Evolutionary conservation across 495 filamentous ascomycete species (phyloP).

Genomic region (Podospora pseudoanserina): DNA sequence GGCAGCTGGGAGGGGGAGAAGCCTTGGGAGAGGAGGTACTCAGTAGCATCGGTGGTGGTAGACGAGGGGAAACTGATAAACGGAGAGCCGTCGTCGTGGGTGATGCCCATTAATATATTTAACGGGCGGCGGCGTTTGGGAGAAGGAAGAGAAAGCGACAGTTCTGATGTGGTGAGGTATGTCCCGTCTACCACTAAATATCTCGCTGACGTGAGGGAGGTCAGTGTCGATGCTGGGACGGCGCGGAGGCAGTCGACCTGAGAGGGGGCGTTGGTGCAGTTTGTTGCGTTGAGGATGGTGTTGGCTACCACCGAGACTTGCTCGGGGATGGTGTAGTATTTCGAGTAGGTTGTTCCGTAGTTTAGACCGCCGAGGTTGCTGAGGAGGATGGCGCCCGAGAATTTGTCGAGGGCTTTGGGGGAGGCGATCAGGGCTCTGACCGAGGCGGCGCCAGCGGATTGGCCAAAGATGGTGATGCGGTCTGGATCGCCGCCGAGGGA

Average conservation of each 20-base stretch:
- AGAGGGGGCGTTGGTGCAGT: constrained; percentile 41
- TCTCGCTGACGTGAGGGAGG: constrained; percentile 30
- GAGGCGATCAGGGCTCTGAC: constrained; percentile 53
- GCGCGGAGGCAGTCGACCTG: constrained; percentile 47
- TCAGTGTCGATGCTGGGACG: constrained; percentile 35
- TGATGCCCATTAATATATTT: constrained; percentile 46
- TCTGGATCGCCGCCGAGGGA: constrained; percentile 60
- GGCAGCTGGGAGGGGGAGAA: constrained; percentile 40
- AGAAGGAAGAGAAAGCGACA: constrained; percentile 31
- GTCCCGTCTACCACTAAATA: constrained; percentile 49
- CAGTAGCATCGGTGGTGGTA: constrained; percentile 30
- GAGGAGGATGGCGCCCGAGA: constrained; percentile 46
- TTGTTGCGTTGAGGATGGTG: constrained; percentile 39
- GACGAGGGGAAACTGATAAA: constrained; percentile 44
- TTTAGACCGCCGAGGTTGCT: constrained; percentile 49
- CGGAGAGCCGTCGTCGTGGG: constrained; percentile 48
- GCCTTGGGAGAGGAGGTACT: constrained; percentile 39
- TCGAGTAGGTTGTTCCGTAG: constrained; percentile 43
- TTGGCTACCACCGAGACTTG: constrained; percentile 36
- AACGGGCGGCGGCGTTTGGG: constrained; percentile 26
- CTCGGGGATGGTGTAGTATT: constrained; percentile 47
- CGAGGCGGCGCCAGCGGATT: constrained; percentile 52
- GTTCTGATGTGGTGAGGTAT: constrained; percentile 36
- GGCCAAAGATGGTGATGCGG: constrained; percentile 56
- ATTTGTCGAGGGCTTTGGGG: constrained; percentile 49